Percentiles rank a stretch among this genome's conserved stretches.
Evolutionary conservation across 768 basidiomycete genomes (phyloP).

Genomic region (Neoboletus magnificus): DNA sequence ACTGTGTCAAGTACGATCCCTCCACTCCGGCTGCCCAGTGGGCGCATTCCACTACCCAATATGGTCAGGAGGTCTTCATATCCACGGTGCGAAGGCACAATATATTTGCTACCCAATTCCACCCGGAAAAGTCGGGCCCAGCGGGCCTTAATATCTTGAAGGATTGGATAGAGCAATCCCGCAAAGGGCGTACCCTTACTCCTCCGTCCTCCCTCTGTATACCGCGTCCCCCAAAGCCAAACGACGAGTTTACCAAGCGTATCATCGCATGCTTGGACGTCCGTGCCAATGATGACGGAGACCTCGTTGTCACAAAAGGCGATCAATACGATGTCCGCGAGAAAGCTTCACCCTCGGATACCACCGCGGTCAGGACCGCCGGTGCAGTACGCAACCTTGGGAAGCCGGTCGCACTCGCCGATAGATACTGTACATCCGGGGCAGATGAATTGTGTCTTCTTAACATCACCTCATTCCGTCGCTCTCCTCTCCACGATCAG

Average conservation of each 20-base stretch:
- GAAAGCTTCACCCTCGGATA: conserved; percentile 40
- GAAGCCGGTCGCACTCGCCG: conserved; percentile 90
- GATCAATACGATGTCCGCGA: conserved; percentile 99
- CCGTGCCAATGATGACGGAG: conserved; percentile 91
- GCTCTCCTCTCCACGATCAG: conserved; percentile 92
- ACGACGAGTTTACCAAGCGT: conserved; percentile 82
- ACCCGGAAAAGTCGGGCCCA: conserved; percentile 94
- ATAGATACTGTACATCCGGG: conserved; percentile 79
- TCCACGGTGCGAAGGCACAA: conserved; percentile 80
- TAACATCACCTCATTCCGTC: conserved; percentile 99
- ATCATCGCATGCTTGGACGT: conserved; percentile 98
- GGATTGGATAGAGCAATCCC: conserved; percentile 69
- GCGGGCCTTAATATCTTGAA: conserved; percentile 81
- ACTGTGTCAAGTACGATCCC: conserved; percentile 73
- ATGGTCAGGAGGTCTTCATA: conserved; percentile 90
- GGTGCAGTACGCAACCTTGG: conserved; percentile 94
- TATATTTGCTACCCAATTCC: conserved; percentile 93
- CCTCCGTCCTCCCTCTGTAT: conserved; percentile 30
- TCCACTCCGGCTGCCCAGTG: conserved; percentile 61
- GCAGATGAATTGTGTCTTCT: conserved; percentile 97
- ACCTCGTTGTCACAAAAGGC: conserved; percentile 98
- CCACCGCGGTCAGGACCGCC: conserved; percentile 42
- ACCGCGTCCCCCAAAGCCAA: conserved; percentile 38
- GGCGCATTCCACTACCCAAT: conserved; percentile 85
- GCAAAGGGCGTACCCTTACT: conserved; percentile 35